Evolutionary conservation across 169 alveolate genomes (phyloP).

Genomic region (Plasmodium sp.): DNA sequence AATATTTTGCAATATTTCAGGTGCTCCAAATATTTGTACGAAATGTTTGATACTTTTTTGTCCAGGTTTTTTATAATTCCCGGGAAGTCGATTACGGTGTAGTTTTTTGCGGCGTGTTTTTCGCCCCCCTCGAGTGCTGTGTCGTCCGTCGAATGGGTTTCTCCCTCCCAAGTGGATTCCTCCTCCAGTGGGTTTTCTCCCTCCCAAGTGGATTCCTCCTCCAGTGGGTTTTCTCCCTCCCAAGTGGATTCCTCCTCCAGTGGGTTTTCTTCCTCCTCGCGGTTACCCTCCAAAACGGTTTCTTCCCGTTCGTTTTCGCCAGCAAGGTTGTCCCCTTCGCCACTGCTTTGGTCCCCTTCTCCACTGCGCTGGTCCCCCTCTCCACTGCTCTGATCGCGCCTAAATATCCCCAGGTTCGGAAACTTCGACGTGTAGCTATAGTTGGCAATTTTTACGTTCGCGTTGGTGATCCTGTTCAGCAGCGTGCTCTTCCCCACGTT

Average conservation of each 20-base stretch:
- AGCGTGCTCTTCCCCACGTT: conserved; percentile 71
- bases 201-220: not conserved
- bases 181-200: not conserved
- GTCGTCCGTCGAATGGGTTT: not conserved
- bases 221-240: not conserved
- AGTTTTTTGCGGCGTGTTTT: not conserved
- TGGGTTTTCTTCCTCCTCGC: not conserved
- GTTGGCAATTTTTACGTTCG: conserved; percentile 70
- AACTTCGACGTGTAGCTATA: conserved; percentile 73
- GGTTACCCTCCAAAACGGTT: not conserved
- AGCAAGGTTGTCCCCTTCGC: not conserved
- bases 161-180: not conserved
- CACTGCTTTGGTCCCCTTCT: not conserved
- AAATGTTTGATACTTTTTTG: conserved; percentile 36
- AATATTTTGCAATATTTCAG: conserved; percentile 55
- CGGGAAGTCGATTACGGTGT: conserved; percentile 70
- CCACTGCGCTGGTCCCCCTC: not conserved
- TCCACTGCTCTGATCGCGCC: not conserved
- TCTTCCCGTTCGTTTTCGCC: not conserved
- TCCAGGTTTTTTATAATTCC: conserved; percentile 59
- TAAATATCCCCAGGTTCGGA: conserved; percentile 66
- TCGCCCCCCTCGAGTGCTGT: not conserved
- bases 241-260: not conserved
- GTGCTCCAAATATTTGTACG: conserved; percentile 60
- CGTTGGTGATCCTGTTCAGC: conserved; percentile 48